Base-by-base conservation (phyloP, 441 rosid species). In the Eutrema salsugineum region DNA sequence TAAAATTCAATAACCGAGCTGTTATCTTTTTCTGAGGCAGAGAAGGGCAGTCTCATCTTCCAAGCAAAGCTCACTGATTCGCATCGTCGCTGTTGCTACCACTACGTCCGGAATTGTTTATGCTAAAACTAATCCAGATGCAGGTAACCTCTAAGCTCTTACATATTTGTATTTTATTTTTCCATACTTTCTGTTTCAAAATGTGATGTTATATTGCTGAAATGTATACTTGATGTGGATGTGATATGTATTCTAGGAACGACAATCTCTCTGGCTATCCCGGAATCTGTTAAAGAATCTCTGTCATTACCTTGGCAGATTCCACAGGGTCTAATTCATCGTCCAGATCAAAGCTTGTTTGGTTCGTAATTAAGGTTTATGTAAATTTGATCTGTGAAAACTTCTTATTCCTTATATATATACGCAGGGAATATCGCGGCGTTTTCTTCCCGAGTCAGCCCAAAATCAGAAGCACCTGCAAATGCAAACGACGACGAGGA, bases 21-120 rank as follows among this genome's bases (percentile, higher is more conserved):
- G 1, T 39, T 42, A 3, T 20, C 6, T 5, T 38, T 2, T 5
- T 39, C 14, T 17, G 28, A 5, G 15, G 81, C 72, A 88, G 94
- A 80, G 78, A 71, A 88, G 82, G 57, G 75, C 64, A 42, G 54
- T 75, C 22, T 32, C 58, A 32, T 79, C 65, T 48, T 54, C 58
- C 5, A 27, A 58, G n/a, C 71, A 74, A 53, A 77, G 39, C 46
- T 68, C 78, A 24, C 61, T 86, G 55, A 4, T 81, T 35, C 88
- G 85, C 16, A 68, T 77, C 19, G 47, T 75, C 0, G 79, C 92
- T 38, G 47, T 78, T 57, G 88, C 84, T 17, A 70, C 88, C 3
- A 80, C 79, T 11, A 87, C 87, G 24, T 80, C 91, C 0, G 86
- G 81, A 43, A 43, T 90, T 22, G 46, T 78, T 0, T 83, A 76